Evolutionary conservation across 2,329 filamentous ascomycete genomes (phyloP), one percentile per base, ranked within the genome.

Genomic region (Myriosclerotinia curreyana): DNA sequence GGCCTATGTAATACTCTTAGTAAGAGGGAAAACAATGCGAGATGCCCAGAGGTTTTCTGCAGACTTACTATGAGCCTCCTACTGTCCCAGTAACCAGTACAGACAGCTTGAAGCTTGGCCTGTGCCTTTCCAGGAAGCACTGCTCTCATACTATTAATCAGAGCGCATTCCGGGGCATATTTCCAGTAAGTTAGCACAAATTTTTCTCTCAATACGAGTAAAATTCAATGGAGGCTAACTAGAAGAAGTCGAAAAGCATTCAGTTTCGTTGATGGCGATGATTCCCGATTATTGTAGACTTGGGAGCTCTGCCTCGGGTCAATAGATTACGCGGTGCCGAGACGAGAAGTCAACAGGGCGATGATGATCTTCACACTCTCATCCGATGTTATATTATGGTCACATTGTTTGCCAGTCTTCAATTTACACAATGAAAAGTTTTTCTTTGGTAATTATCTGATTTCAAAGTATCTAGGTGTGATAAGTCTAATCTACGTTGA

Each of bases 51-150:
- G 38, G 5, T 61, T 62, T 60, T 67, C 85, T 79, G 36, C 4
- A 53, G 40, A 64, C 62, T 61, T 79, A 91, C 90, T 76, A 91
- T 86, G 70, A 94, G 83, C 70, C 89, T 87, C 73, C 84, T 82
- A 69, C 82, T 82, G 71, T 90, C 83, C 88, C 90, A 95, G 75
- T 84, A 82, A 75, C 86, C 89, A 66, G 86, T 88, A 76, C 86
- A 85, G 75, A 92, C 81, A 78, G 88, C 87, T 81, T 93, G 90
- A 73, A 91, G 87, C 81, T 86, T 89, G 72, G 88, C 82, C 80
- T 85, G 86, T 75, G 91, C 90, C 79, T 87, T 86, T 76, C 91
- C 91, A 69, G 91, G 91, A 72, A 93, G 83, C 78, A 93, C 85
- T 75, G 86, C 84, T 82, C 87, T 87, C 89, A 92, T 92, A 76